A percentile compares a stretch with the other conserved stretches of the same genome.
phyloP scores from a whole-genome alignment of 139 green algal species.

The Coccomyxa sp. region DNA sequence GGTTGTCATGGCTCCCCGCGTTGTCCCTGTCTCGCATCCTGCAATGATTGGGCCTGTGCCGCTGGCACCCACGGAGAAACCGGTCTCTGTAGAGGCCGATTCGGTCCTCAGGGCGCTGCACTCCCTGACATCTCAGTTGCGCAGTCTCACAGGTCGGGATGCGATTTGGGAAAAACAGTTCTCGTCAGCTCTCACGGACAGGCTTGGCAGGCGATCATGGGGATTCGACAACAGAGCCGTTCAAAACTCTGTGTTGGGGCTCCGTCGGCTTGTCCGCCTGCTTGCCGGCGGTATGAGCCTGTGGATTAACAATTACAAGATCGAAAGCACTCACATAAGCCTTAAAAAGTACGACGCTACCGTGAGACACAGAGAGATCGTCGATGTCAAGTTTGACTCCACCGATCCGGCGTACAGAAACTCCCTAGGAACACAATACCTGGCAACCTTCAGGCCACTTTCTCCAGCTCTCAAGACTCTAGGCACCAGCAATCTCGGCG shows the following conservation, averaged over 20 bases:
- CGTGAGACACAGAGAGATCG: not conserved
- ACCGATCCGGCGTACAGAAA: not conserved
- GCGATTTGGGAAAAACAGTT: not conserved
- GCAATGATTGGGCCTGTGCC: not conserved
- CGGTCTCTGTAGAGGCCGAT: not conserved
- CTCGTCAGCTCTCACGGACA: not conserved
- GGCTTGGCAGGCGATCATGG: not conserved
- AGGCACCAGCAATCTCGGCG: not conserved
- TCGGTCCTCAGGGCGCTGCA: not conserved
- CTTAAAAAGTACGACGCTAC: conserved; percentile 1
- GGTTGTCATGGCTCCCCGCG: not conserved
- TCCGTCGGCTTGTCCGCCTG: not conserved
- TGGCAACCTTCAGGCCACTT: not conserved
- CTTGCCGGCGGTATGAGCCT: not conserved
- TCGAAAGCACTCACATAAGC: not conserved
- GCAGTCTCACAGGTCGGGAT: not conserved
- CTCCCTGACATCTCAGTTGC: not conserved
- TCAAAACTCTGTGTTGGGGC: not conserved
- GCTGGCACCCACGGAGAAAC: not conserved
- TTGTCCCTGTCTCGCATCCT: not conserved
- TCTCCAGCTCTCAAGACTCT: not conserved
- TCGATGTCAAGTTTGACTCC: not conserved
- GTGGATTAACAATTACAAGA: not conserved
- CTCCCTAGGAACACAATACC: not conserved
- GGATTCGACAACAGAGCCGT: not conserved